Evolutionary conservation across 169 alveolate species (phyloP).

Genomic region (Cryptosporidium parvum): DNA sequence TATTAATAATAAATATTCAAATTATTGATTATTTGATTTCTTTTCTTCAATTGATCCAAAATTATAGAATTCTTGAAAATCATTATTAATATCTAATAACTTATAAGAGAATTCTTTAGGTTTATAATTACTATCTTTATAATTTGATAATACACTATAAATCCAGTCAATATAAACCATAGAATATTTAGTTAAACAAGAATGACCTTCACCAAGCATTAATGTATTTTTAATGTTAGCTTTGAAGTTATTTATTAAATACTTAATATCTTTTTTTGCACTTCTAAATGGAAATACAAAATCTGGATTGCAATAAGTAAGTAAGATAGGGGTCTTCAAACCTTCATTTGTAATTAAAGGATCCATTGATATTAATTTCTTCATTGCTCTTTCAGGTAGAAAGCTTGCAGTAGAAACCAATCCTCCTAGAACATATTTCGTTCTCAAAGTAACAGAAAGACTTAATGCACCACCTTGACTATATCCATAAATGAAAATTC

Average conservation of each 20-base stretch:
- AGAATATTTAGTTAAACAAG: slow-evolving; percentile 41
- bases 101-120: slow-evolving; percentile 20
- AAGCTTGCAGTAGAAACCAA: slow-evolving; percentile 46
- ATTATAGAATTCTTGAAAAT: neutral
- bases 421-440: slow-evolving; percentile 59
- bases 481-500: slow-evolving; percentile 69
- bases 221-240: slow-evolving; percentile 43
- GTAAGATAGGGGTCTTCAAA: slow-evolving; percentile 21
- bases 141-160: slow-evolving; percentile 27
- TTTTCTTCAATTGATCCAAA: neutral
- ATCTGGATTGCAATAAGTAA: slow-evolving; percentile 67
- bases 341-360: slow-evolving; percentile 46
- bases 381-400: slow-evolving; percentile 32
- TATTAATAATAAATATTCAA: neutral
- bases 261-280: slow-evolving; percentile 43
- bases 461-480: slow-evolving; percentile 67
- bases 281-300: slow-evolving; percentile 37
- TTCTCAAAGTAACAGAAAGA: slow-evolving; percentile 39
- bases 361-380: neutral
- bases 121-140: slow-evolving; percentile 10
- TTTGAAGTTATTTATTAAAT: slow-evolving; percentile 6
- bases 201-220: slow-evolving; percentile 53
- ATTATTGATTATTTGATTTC: neutral
- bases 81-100: slow-evolving; percentile 11
- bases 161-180: slow-evolving; percentile 73